Evolutionary conservation across 2,329 filamentous ascomycete genomes (phyloP).

Genomic region (Ophiostoma sp.): DNA sequence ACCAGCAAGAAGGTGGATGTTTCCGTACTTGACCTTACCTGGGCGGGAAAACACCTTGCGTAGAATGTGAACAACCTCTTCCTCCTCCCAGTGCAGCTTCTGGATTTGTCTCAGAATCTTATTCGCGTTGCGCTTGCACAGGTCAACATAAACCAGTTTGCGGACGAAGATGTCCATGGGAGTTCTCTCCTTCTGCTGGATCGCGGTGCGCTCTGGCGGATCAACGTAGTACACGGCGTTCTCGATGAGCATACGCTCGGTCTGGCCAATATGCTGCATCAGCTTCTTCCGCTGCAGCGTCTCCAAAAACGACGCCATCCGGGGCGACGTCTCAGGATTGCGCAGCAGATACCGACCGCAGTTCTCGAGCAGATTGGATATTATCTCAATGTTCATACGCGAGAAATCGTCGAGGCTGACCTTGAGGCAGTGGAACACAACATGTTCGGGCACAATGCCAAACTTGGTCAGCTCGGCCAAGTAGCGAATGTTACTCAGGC

Average conservation of each 20-base stretch:
- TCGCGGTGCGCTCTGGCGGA: slow-evolving; percentile 87
- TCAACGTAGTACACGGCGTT: slow-evolving; percentile 98
- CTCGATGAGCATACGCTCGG: slow-evolving; percentile 97
- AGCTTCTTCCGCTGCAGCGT: slow-evolving; percentile 94
- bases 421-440: slow-evolving; percentile 98
- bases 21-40: slow-evolving; percentile 95
- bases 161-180: slow-evolving; percentile 91
- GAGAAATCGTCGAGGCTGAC: slow-evolving; percentile 98
- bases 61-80: slow-evolving; percentile 60
- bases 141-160: slow-evolving; percentile 87
- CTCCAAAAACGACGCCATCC: slow-evolving; percentile 92
- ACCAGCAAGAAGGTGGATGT: slow-evolving; percentile 89
- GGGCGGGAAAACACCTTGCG: slow-evolving; percentile 95
- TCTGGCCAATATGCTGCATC: slow-evolving; percentile 90
- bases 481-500: slow-evolving; percentile 94
- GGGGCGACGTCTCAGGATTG: slow-evolving; percentile 86
- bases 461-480: slow-evolving; percentile 97
- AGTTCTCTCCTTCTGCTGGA: slow-evolving; percentile 93
- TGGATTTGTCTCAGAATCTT: slow-evolving; percentile 93
- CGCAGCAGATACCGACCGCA: slow-evolving; percentile 92
- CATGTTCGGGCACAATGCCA: slow-evolving; percentile 94
- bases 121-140: slow-evolving; percentile 91
- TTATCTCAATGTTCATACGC: slow-evolving; percentile 98
- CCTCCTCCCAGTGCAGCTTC: slow-evolving; percentile 95
- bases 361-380: slow-evolving; percentile 93